phyloP scores from a whole-genome alignment of 441 rosid species.

The Euphorbia corollata region DNA sequence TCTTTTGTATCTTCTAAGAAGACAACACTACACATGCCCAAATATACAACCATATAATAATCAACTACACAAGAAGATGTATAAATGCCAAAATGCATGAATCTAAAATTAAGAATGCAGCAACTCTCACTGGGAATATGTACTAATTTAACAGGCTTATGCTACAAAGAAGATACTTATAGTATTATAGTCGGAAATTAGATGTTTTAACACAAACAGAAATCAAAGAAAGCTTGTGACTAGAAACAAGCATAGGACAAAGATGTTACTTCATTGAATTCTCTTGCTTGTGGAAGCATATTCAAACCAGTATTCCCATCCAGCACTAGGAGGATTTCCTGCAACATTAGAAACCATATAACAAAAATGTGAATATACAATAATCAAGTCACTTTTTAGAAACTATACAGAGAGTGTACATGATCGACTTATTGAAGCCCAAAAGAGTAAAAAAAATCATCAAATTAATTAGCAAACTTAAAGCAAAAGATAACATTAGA shows the following conservation, averaged over 20 bases:
- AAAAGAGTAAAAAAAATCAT: not conserved
- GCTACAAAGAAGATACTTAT: not conserved
- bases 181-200: not conserved
- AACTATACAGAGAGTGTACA: not conserved
- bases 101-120: not conserved
- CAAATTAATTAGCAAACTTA: not conserved
- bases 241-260: constrained; percentile 8
- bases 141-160: not conserved
- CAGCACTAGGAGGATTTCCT: constrained; percentile 83
- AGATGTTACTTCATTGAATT: constrained; percentile 64
- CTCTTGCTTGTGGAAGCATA: constrained; percentile 96
- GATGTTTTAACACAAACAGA: not conserved
- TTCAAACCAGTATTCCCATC: constrained; percentile 91
- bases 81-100: not conserved
- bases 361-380: constrained; percentile 4
- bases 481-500: not conserved
- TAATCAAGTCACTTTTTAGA: constrained; percentile 8
- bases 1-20: too few species aligned
- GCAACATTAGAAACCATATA: constrained; percentile 22
- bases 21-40: not conserved
- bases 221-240: constrained; percentile 4
- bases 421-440: not conserved
- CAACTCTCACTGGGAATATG: not conserved
- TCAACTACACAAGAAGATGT: too few species aligned
- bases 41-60: too few species aligned